phyloP scores from a whole-genome alignment of 225 moss, liverwort and hornwort genomes.

The Polytrichum commune region DNA sequence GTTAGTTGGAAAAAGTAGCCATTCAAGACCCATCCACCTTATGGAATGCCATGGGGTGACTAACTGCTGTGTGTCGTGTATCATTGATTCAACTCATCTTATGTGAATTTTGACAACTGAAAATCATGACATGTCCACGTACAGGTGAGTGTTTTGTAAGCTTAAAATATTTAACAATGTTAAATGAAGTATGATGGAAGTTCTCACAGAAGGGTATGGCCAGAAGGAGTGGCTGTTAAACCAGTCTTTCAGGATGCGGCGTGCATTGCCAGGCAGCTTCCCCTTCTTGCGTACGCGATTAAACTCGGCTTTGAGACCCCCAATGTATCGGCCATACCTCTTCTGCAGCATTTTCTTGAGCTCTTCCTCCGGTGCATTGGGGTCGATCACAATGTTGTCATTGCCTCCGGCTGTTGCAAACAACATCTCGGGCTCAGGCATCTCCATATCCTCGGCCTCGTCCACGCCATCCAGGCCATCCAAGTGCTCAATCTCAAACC shows the following conservation, averaged over 20 bases:
- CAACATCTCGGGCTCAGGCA: conserved; percentile 14
- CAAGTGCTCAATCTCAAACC: conserved; percentile 27
- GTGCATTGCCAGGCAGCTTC: conserved; percentile 3
- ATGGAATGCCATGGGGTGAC: too few relatives aligned
- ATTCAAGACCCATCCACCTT: too few relatives aligned
- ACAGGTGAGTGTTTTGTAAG: too few relatives aligned
- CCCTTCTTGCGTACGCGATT: conserved; percentile 6
- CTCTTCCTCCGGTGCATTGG: conserved; percentile 3
- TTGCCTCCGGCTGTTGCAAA: conserved; percentile 14
- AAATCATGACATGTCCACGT: too few relatives aligned
- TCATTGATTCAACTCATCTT: too few relatives aligned
- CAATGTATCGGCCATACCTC: conserved; percentile 6
- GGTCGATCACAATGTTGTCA: conserved; percentile 4
- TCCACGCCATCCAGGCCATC: conserved; percentile 21
- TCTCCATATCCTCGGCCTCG: conserved; percentile 24
- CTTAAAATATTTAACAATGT: not conserved
- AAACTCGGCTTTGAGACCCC: conserved; percentile 10
- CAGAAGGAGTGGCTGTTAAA: conserved; percentile 23
- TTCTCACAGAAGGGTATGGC: conserved; percentile 45
- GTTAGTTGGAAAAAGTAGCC: too few relatives aligned
- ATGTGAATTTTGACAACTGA: too few relatives aligned
- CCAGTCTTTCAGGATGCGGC: conserved; percentile 11
- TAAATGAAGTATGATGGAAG: not conserved
- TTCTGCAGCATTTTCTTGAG: conserved; percentile 6
- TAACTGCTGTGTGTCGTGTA: too few relatives aligned